These are phyloP conservation scores for Fusarium clavum DNA, from an alignment of 2,329 filamentous ascomycete genomes.

Conservation along the genomic window DNA sequence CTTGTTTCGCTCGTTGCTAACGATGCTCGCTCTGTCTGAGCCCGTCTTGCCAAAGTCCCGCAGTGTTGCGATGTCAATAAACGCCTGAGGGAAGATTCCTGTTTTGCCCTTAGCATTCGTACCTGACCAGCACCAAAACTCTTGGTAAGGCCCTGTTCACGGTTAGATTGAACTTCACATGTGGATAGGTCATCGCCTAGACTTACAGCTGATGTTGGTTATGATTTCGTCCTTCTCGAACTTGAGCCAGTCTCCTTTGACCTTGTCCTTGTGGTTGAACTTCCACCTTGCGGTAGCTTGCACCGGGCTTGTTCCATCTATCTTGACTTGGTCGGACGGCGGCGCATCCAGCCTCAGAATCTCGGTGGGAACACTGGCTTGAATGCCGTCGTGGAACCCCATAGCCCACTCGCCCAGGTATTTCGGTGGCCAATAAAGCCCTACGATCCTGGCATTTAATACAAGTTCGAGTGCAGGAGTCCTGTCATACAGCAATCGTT, in stretches of 20 bases:
- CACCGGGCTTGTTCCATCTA: slow-evolving; percentile 60
- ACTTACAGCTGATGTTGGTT: slow-evolving; percentile 70
- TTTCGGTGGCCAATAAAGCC: slow-evolving; percentile 62
- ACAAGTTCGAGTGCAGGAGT: slow-evolving; percentile 60
- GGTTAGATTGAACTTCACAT: slow-evolving; percentile 17
- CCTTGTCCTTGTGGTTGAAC: slow-evolving; percentile 59
- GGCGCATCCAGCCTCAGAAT: slow-evolving; percentile 62
- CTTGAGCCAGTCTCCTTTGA: slow-evolving; percentile 62
- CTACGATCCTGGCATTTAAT: slow-evolving; percentile 61
- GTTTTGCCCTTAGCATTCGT: slow-evolving; percentile 64
- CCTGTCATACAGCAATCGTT: slow-evolving; percentile 59
- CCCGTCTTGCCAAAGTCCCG: slow-evolving; percentile 49
- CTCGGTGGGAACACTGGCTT: slow-evolving; percentile 63
- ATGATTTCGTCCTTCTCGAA: slow-evolving; percentile 76
- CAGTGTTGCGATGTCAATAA: slow-evolving; percentile 61
- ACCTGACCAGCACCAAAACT: slow-evolving; percentile 69
- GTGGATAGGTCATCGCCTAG: neutral
- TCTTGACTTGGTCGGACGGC: slow-evolving; percentile 58
- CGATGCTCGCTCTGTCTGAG: slow-evolving; percentile 47
- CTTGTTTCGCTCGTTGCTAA: slow-evolving; percentile 53
- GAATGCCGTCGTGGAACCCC: slow-evolving; percentile 66
- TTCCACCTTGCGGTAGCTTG: slow-evolving; percentile 65
- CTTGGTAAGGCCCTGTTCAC: slow-evolving; percentile 56
- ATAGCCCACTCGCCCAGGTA: slow-evolving; percentile 68
- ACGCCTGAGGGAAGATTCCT: slow-evolving; percentile 65